These are phyloP conservation scores for Scortechinia acanthostroma DNA, from an alignment of 2,329 filamentous ascomycete species.

Conservation along the genomic window DNA sequence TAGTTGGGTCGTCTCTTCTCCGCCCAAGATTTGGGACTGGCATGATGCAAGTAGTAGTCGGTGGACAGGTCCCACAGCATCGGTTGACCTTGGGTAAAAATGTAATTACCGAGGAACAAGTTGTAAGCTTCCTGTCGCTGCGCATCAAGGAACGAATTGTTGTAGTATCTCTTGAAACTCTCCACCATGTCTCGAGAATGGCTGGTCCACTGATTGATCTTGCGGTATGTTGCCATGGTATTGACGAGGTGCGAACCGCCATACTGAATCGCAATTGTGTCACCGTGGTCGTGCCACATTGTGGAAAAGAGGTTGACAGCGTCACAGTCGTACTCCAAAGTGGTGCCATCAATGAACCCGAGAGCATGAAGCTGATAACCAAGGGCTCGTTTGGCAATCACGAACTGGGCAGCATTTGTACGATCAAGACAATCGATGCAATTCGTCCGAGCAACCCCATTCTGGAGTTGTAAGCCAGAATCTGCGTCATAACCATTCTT, in stretches of 20 bases:
- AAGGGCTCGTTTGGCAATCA: constrained; percentile 88
- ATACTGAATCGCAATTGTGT: constrained; percentile 96
- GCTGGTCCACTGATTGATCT: constrained; percentile 98
- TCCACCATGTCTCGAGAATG: constrained; percentile 98
- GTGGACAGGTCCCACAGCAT: constrained; percentile 95
- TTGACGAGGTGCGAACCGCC: constrained; percentile 96
- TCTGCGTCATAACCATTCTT: constrained; percentile 75
- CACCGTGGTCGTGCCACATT: constrained; percentile 97
- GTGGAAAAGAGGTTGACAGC: constrained; percentile 93
- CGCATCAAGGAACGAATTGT: constrained; percentile 96
- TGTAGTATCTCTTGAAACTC: constrained; percentile 97
- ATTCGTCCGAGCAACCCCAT: constrained; percentile 88
- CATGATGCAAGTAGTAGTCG: constrained; percentile 93
- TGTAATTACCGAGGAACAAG: constrained; percentile 91
- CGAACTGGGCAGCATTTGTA: constrained; percentile 95
- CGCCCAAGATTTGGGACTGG: constrained; percentile 70
- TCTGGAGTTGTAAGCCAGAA: constrained; percentile 67
- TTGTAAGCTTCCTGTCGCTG: constrained; percentile 98
- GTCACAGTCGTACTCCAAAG: constrained; percentile 88
- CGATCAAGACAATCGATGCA: constrained; percentile 97
- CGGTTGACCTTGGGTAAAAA: constrained; percentile 77
- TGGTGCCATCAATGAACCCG: constrained; percentile 73
- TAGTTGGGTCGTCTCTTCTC: constrained; percentile 62
- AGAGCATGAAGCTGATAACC: constrained; percentile 88
- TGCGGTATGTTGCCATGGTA: constrained; percentile 97